Conservation (phyloP, 345 rosid genomes). For the Sisymbrium irio region DNA sequence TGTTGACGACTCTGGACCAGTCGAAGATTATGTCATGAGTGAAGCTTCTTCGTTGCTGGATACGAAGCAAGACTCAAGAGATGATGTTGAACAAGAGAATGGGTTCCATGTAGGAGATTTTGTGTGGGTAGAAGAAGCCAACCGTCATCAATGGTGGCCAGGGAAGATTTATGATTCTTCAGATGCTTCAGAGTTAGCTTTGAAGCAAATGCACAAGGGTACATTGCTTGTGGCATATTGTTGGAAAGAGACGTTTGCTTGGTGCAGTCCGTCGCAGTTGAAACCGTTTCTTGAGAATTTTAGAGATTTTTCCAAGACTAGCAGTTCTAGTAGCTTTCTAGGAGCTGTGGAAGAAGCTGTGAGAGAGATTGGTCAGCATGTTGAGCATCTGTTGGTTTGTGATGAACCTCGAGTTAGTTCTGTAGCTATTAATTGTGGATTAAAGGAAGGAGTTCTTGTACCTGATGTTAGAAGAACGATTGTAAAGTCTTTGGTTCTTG, state of each 20-base stretch:
- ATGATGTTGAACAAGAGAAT: conserved; percentile 27
- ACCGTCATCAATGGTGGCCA: conserved; percentile 90
- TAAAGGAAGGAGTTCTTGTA: conserved; percentile 62
- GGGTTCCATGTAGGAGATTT: conserved; percentile 67
- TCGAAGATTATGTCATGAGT: conserved; percentile 54
- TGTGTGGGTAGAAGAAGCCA: conserved; percentile 71
- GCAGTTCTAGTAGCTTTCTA: conserved; percentile 47
- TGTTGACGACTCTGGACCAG: conserved; percentile 26
- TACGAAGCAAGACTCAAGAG: not conserved
- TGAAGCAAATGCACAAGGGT: conserved; percentile 46
- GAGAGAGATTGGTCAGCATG: conserved; percentile 57
- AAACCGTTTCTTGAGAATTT: conserved; percentile 70
- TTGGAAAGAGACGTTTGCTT: conserved; percentile 68
- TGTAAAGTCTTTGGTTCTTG: conserved; percentile 38
- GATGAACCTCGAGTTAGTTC: conserved; percentile 38
- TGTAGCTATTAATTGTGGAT: conserved; percentile 53
- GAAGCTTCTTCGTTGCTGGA: conserved; percentile 51
- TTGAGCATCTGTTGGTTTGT: conserved; percentile 55
- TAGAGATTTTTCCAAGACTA: conserved; percentile 51
- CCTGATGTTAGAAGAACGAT: conserved; percentile 54
- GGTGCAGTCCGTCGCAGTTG: conserved; percentile 71
- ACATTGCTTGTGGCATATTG: conserved; percentile 70
- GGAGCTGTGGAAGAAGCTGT: conserved; percentile 54
- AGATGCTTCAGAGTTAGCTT: conserved; percentile 67
- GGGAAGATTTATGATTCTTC: conserved; percentile 68